Evolutionary conservation across 164 flowering plant species (phyloP).

Genomic region (Dillenia turbinata): DNA sequence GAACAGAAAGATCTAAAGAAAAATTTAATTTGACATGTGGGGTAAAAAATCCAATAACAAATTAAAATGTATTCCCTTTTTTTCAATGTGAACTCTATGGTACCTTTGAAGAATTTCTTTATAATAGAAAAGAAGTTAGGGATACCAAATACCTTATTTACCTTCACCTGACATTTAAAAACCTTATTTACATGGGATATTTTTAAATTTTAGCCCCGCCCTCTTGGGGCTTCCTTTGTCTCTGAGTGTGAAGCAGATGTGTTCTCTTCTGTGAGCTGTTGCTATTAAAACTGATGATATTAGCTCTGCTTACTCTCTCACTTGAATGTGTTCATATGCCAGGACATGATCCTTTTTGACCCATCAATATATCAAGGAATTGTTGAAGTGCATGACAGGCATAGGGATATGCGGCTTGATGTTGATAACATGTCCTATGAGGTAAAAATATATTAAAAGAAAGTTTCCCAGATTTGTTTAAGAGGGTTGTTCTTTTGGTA

Average conservation of each 20-base stretch:
- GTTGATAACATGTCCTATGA: constrained; percentile 73
- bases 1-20: no score
- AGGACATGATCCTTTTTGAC: constrained; percentile 52
- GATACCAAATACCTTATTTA: no score
- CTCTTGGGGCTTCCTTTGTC: neutral
- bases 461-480: neutral
- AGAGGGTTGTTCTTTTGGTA: constrained; percentile 1
- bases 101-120: no score
- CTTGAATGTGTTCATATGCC: constrained; percentile 12
- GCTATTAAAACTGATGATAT: neutral
- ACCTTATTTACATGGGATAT: no score
- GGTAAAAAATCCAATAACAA: no score
- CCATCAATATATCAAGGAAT: constrained; percentile 38
- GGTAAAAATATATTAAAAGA: constrained; percentile 26
- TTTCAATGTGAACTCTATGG: no score
- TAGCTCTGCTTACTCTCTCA: neutral
- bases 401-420: constrained; percentile 62
- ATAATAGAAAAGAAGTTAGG: no score
- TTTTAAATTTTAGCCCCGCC: no score
- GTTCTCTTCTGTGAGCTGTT: neutral
- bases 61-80: no score
- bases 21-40: no score
- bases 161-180: no score
- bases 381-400: constrained; percentile 55
- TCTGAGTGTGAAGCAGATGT: neutral